Base-by-base conservation (phyloP, 1,284 basidiomycete genomes). In the Leccinum solheimii region DNA sequence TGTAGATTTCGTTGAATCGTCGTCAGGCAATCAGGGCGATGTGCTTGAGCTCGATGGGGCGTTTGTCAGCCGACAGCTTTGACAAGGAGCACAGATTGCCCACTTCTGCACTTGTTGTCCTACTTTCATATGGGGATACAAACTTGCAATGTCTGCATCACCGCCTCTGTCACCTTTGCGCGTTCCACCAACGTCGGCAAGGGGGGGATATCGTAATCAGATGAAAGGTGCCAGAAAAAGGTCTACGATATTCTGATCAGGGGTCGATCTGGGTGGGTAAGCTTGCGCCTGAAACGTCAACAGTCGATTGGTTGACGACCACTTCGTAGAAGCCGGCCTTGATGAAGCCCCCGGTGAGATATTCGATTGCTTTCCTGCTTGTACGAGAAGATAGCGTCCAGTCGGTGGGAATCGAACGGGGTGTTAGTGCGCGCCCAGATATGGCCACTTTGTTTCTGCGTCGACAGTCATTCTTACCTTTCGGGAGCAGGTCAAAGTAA, bases 291-390 rank as follows among this genome's bases (percentile, higher is more conserved):
- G 62, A 5, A 59, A 93, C 92, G 65, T 83, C 79, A 14, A 95
- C 58, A 0, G 94, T 95, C 10, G 82, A 83, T 26, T 88, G 84
- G 59, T 92, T 96, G 51, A 95, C 93, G 0, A 93, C 91, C 2
- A 97, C 95, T 69, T 96, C 94, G 67, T 96, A 94, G 74, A 84
- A 95, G 4, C 94, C 94, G 19, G 94, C 94, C 69, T 92, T 92
- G 72, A 97, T 86, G 19, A 95, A 77, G 0, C 94, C 94, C 5
- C 91, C 94, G 19, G 87, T 91, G 57, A 95, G 78, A 77, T 95
- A 92, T 73, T 97, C 94, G 8, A 97, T 83, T 97, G 94, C 74
- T 94, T 96, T 50, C 94, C 95, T 2, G 94, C 94, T 76, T 97
- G 94, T 0, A 96, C 87, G 14, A 92, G 82, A 36, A 92, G 80